Evolutionary conservation across 1,139 yeast species (phyloP), one percentile per base, ranked within the genome.

Genomic region (Yamadazyma diospyri): DNA sequence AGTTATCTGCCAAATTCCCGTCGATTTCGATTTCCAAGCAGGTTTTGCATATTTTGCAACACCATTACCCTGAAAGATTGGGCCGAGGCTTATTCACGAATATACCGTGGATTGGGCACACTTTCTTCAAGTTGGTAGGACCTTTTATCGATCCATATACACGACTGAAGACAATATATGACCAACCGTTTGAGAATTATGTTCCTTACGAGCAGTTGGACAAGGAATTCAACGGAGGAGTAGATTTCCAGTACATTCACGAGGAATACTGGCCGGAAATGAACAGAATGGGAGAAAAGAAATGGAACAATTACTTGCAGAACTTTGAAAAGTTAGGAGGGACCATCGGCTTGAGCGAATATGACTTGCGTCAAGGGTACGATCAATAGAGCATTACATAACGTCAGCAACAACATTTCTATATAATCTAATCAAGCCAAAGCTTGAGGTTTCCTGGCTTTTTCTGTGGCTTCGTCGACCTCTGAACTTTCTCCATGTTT

Each of bases 101-200:
- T 55, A 86, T 92, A 42, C 97, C 97, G 9, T 84, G 94, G 81
- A 62, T 88, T 33, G 97, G 89, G 2, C 81, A 94, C 76, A 80
- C 95, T 3, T 92, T 92, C 53, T 68, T 92, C 53, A 88, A 85
- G 59, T 64, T 89, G 41, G 89, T 89, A 37, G 85, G 86, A 42
- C 97, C 97, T 1, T 92, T 92, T 52, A 89, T 92, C 41, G 98
- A 92, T 53, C 97, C 98, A 3, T 62, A 87, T 52, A 92, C 97
- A 1, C 72, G 95, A 46, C 95, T 87, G 60, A 92, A 92, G 61
- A 74, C 94, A 27, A 89, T 87, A 4, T 89, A 81, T 53, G 94
- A 86, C 53, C 87, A 88, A 50, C 95, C 95, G 4, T 86, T 88
- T 59, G 75, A 78, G 27, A 69, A 85, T 23, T 89, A 81, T 50